These are phyloP conservation scores for Aspergillus awamori DNA, from an alignment of 2,329 filamentous ascomycete species.

Conservation along the genomic window DNA sequence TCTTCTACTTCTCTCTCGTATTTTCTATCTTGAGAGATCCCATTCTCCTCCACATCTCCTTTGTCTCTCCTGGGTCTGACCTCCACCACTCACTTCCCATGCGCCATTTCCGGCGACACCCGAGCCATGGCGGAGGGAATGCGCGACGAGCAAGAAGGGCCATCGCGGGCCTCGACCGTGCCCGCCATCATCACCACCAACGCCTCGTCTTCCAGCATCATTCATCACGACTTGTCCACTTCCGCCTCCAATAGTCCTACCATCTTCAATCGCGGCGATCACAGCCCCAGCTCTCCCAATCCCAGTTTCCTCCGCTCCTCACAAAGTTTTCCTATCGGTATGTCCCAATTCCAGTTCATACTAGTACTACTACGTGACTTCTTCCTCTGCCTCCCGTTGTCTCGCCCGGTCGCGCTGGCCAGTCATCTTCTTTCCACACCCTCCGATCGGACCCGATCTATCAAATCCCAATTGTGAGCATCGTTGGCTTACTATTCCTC, in stretches of 20 bases:
- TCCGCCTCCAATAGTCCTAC: slow-evolving; percentile 11
- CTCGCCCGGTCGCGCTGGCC: not conserved
- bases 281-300: slow-evolving; percentile 15
- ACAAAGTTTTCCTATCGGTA: slow-evolving; percentile 32
- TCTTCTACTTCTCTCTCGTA: slow-evolving; percentile 7
- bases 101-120: slow-evolving; percentile 23
- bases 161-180: slow-evolving; percentile 29
- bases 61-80: not conserved
- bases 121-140: slow-evolving; percentile 37
- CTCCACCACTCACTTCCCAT: slow-evolving; percentile 22
- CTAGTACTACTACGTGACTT: slow-evolving; percentile 1
- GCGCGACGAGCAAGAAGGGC: slow-evolving; percentile 26
- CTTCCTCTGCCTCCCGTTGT: not conserved
- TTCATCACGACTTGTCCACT: slow-evolving; percentile 15
- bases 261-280: slow-evolving; percentile 10
- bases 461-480: too few species aligned
- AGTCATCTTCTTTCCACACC: too few species aligned
- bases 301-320: slow-evolving; percentile 23
- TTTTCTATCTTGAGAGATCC: not conserved
- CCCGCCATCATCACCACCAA: slow-evolving; percentile 30
- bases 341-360: slow-evolving; percentile 14
- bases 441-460: too few species aligned
- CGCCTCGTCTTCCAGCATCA: slow-evolving; percentile 23
- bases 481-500: slow-evolving; percentile 9
- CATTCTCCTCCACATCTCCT: not conserved